Base-by-base conservation (phyloP, 1,284 basidiomycete genomes). In the Papiliotrema laurentii region DNA sequence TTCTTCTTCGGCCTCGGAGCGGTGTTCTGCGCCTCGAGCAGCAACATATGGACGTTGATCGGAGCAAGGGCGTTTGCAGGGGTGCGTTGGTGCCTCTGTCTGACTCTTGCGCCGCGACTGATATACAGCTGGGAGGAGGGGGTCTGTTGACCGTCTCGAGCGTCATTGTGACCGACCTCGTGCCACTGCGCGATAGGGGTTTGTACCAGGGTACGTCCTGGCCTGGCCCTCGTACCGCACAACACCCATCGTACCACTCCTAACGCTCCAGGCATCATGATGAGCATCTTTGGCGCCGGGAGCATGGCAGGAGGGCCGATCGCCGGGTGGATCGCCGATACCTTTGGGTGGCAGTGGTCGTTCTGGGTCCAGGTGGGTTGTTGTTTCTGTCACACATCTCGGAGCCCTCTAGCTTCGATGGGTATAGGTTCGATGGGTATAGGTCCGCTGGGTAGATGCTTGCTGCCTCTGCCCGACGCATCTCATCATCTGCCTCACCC, bases 161-260 rank as follows among this genome's bases (percentile, higher is more conserved):
- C 4, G 71, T 75, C 4, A 73, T 74, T 25, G 66, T 67, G 1
- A 75, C 74, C 2, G 73, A 75, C 51, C 51, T 75, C 5, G 69
- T 73, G 5, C 58, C 64, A 7, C 53, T 75, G n/a, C 50, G 68
- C 18, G 72, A 74, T 34, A 37, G 74, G 47, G 74, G 74, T 0
- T 59, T 63, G 42, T 74, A 72, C 50, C 74, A 75, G 54, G 73
- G 73, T 69, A 56, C 70, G 36, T 72, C 73, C 69, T 73, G 74
- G 73, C 62, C 62, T 18, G 51, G 73, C 41, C n/a, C n/a, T n/a
- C n/a, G n/a, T n/a, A n/a, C n/a, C n/a, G n/a, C n/a, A n/a, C n/a
- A n/a, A n/a, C n/a, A n/a, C n/a, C n/a, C n/a, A n/a, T n/a, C n/a
- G n/a, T n/a, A n/a, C n/a, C n/a, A n/a, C n/a, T n/a, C n/a, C n/a